Percentiles rank a stretch among this genome's conserved stretches.
phyloP scores from a whole-genome alignment of 441 rosid species.

The Macaranga tanarius region DNA sequence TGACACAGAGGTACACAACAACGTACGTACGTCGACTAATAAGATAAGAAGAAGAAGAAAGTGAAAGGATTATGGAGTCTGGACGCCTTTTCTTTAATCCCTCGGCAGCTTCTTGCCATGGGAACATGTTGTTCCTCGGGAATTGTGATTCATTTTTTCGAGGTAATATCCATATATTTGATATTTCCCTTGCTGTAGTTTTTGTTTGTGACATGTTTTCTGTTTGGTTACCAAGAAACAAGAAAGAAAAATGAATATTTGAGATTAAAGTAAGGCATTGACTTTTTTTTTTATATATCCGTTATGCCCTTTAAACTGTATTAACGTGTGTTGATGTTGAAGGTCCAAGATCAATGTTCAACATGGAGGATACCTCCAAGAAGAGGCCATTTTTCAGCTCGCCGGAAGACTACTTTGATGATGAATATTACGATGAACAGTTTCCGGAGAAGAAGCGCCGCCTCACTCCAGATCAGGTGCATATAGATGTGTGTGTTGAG shows the following conservation, averaged over 20 bases:
- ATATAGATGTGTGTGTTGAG: no score
- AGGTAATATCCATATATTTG: conserved; percentile 33
- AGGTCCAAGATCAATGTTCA: conserved; percentile 60
- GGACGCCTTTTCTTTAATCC: conserved; percentile 66
- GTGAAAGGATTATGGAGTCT: conserved; percentile 47
- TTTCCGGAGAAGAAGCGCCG: conserved; percentile 87
- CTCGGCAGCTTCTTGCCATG: conserved; percentile 39
- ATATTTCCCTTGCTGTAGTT: background rate
- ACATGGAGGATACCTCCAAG: conserved; percentile 64
- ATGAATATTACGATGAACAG: conserved; percentile 79
- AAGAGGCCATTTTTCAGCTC: conserved; percentile 74
- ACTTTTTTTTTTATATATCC: no score
- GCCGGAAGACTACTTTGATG: conserved; percentile 67
- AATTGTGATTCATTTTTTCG: conserved; percentile 43
- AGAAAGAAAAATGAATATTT: no score
- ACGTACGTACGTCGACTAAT: background rate
- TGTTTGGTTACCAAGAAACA: conserved; percentile 1
- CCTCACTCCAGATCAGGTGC: conserved; percentile 76
- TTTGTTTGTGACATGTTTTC: background rate
- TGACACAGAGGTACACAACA: background rate
- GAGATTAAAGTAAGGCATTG: no score
- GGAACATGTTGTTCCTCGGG: conserved; percentile 67
- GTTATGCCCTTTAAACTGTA: no score
- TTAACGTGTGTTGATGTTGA: background rate
- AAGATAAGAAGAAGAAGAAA: background rate